Percentiles rank a stretch among this genome's conserved stretches.
Evolutionary conservation across 352 stramenopile species (phyloP).

Genomic region (Globisporangium nunn): DNA sequence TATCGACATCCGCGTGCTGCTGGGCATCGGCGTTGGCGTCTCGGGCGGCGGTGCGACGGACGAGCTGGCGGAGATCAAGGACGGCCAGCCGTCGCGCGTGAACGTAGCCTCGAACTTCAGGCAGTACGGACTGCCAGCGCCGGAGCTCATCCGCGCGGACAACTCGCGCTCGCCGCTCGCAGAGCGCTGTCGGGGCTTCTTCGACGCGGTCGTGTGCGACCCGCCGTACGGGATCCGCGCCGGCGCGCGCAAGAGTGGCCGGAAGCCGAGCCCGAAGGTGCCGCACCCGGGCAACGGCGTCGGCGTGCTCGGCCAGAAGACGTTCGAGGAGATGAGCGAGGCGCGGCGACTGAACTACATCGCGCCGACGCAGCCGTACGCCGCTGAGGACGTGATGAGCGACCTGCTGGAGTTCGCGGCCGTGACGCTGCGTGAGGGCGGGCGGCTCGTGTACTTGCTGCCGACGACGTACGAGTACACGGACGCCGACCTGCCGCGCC

Average conservation of each 20-base stretch:
- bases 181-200: slow-evolving; percentile 41
- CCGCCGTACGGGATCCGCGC: slow-evolving; percentile 93
- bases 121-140: slow-evolving; percentile 89
- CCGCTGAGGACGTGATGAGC: slow-evolving; percentile 95
- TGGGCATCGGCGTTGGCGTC: slow-evolving; percentile 82
- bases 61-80: slow-evolving; percentile 11
- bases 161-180: slow-evolving; percentile 67
- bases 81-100: slow-evolving; percentile 24
- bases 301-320: background rate
- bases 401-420: slow-evolving; percentile 93
- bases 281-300: slow-evolving; percentile 15
- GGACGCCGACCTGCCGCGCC: slow-evolving; percentile 67
- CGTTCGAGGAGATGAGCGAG: slow-evolving; percentile 36
- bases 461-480: slow-evolving; percentile 81
- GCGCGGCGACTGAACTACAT: slow-evolving; percentile 91
- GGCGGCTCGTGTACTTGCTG: slow-evolving; percentile 83
- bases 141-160: slow-evolving; percentile 94
- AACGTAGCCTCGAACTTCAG: slow-evolving; percentile 88
- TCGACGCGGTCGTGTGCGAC: slow-evolving; percentile 90
- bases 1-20: slow-evolving; percentile 94
- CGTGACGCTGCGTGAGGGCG: slow-evolving; percentile 59
- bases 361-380: slow-evolving; percentile 92
- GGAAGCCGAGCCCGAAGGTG: slow-evolving; percentile 21
- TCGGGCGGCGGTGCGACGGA: slow-evolving; percentile 21
- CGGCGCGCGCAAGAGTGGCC: slow-evolving; percentile 90